Base-by-base conservation (phyloP, 129 eudicot genomes). In the Chrysanthemum makinoi region DNA sequence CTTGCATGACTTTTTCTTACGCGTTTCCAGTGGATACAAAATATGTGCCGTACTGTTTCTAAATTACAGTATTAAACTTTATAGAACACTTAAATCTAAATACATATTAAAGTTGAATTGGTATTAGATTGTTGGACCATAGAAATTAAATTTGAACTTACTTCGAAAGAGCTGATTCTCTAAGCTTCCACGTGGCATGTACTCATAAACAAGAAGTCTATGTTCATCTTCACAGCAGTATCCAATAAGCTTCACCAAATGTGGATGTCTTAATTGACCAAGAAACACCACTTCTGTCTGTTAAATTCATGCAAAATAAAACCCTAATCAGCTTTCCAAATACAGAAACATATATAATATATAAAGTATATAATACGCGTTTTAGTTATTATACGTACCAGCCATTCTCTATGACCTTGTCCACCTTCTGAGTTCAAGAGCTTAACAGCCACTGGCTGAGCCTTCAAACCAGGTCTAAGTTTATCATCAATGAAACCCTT, bases 141-240 rank as follows among this genome's bases (percentile, higher is more conserved):
- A 22, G 24, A 22, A 66, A 57, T 17, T 6, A 4, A 61, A 49
- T n/a, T 19, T 53, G 9, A 49, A 80, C 96, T 72, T 72, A 93
- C 98, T 89, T 87, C 98, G 75, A 72, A 93, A 93, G 48, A 93
- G 95, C 64, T 93, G 98, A 82, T 93, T 93, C 43, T 93, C 98
- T 70, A 93, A 78, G 86, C 98, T 93, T 19, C 98, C 96, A n/a
- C 98, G 80, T 1, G 98, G 96, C 98, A 93, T 85, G 65, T 93
- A 93, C 79, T 93, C 98, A 39, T 93, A 93, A 0, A 93, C 95
- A 50, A 93, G 77, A 4, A 93, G 83, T 51, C 98, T 80, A 55
- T 93, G 96, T 60, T 89, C 95, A 76, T 89, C 98, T 81, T 93
- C 98, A 33, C 85, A 87, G 62, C 96, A 93, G 51, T 93, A 93